Percentiles rank a stretch among this genome's conserved stretches.
Evolutionary conservation across 2,329 filamentous ascomycete genomes (phyloP).

Genomic region (Talaromyces sp.): DNA sequence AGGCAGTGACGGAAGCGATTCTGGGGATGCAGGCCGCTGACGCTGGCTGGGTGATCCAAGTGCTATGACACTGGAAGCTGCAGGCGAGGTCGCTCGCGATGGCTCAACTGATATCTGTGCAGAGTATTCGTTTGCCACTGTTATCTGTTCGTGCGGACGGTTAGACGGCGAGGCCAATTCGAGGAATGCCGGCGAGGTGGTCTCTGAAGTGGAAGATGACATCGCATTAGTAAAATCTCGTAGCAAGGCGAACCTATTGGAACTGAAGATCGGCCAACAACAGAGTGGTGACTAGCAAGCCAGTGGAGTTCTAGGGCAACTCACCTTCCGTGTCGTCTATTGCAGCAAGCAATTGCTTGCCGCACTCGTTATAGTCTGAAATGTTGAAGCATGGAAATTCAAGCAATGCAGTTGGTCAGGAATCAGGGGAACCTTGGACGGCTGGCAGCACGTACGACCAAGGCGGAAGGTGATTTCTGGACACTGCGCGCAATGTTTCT

Average conservation of each 20-base stretch:
- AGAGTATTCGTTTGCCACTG: slow-evolving; percentile 27
- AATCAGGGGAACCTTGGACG: slow-evolving; percentile 25
- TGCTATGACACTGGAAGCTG: slow-evolving; percentile 33
- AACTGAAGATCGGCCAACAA: not conserved
- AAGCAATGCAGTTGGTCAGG: slow-evolving; percentile 16
- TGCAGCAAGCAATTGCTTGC: slow-evolving; percentile 47
- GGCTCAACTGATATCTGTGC: slow-evolving; percentile 26
- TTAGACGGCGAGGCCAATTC: slow-evolving; percentile 30
- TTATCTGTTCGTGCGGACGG: slow-evolving; percentile 23
- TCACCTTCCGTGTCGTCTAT: slow-evolving; percentile 44
- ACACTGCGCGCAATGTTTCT: not conserved
- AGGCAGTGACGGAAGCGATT: slow-evolving; percentile 29
- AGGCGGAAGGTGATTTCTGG: slow-evolving; percentile 18
- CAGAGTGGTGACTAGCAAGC: not conserved
- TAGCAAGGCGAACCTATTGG: not conserved
- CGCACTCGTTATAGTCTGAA: slow-evolving; percentile 41
- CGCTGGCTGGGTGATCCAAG: slow-evolving; percentile 30
- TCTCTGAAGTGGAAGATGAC: slow-evolving; percentile 27
- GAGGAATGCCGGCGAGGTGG: slow-evolving; percentile 33
- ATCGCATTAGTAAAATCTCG: slow-evolving; percentile 10
- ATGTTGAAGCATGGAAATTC: slow-evolving; percentile 44
- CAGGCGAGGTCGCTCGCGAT: slow-evolving; percentile 32
- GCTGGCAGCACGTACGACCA: slow-evolving; percentile 16
- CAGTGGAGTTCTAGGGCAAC: slow-evolving; percentile 17
- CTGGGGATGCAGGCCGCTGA: slow-evolving; percentile 23